Percentiles rank a stretch among this genome's conserved stretches.
Conservation (phyloP, 176 grass and related monocot species). For the Triticum aestivum region IWGSC_CS_RefSeq_v2.1 NC_057798.1:220042731-220043230, state of each 20-base stretch:
- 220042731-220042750: too few relatives aligned
- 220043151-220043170: background rate
- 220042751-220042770: too few relatives aligned
- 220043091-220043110: slow-evolving; percentile 15
- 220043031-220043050: slow-evolving; percentile 20
- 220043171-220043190: slow-evolving; percentile 50
- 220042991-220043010: slow-evolving; percentile 6
- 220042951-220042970: background rate
- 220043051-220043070: slow-evolving; percentile 26
- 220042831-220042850: slow-evolving; percentile 19
- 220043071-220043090: slow-evolving; percentile 6
- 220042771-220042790: too few relatives aligned
- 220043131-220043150: background rate
- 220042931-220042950: slow-evolving; percentile 25
- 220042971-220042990: slow-evolving; percentile 1
- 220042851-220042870: slow-evolving; percentile 15
- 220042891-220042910: background rate
- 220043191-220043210: slow-evolving; percentile 7
- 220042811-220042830: background rate
- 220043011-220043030: background rate
- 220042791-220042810: background rate
- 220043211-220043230: too few relatives aligned
- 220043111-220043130: slow-evolving; percentile 31
- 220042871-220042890: slow-evolving; percentile 14
- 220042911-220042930: slow-evolving; percentile 16